These are phyloP conservation scores for Ottelia alismoides DNA, from an alignment of 106 monocot genomes.

Conservation along the genomic window DNA sequence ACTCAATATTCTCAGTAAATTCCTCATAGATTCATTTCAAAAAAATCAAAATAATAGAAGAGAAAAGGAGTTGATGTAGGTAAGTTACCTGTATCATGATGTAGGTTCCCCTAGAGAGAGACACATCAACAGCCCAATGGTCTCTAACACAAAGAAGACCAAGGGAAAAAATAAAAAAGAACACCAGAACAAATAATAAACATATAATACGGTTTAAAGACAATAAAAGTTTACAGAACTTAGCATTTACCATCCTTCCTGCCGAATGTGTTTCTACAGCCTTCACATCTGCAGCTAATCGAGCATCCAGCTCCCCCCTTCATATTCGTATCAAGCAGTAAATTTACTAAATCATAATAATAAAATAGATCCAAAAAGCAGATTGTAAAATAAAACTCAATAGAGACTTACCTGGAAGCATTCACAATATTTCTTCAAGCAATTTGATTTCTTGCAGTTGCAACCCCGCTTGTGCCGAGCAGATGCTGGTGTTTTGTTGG, in stretches of 20 bases:
- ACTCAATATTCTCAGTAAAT: no score
- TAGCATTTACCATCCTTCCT: conserved; percentile 57
- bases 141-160: no score
- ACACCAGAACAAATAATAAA: no score
- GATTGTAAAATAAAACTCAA: not conserved
- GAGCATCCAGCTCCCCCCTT: conserved; percentile 75
- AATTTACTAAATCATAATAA: conserved; percentile 8
- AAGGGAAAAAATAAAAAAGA: no score
- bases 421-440: conserved; percentile 96
- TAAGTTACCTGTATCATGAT: no score
- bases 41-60: no score
- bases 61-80: no score
- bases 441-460: conserved; percentile 90
- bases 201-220: not conserved
- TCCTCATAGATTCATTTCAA: no score
- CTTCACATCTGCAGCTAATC: conserved; percentile 65
- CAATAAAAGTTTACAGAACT: no score
- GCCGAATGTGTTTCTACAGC: conserved; percentile 73
- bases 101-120: no score
- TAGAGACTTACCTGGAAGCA: conserved; percentile 69
- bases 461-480: conserved; percentile 89
- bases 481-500: conserved; percentile 86
- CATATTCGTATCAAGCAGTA: not conserved
- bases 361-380: not conserved
- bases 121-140: no score